Evolutionary conservation across 305 asterid genomes (phyloP).

Genomic region (Lippia alba): DNA sequence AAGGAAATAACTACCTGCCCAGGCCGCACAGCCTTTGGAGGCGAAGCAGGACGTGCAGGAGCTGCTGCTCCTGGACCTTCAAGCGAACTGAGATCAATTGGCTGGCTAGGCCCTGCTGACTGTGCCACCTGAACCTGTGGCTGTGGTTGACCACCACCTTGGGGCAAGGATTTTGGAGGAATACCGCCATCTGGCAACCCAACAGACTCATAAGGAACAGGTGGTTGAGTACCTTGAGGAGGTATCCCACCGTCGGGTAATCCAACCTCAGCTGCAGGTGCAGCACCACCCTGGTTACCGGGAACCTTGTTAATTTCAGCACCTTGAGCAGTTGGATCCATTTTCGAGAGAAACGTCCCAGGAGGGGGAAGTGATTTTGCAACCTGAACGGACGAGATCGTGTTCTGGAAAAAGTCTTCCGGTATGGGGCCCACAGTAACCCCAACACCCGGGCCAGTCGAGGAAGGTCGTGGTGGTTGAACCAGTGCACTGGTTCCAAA

Average conservation of each 20-base stretch:
- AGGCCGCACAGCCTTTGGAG: conserved; percentile 95
- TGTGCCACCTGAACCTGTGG: conserved; percentile 52
- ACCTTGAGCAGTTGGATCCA: conserved; percentile 73
- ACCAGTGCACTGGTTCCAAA: conserved; percentile 69
- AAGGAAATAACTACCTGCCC: conserved; percentile 70
- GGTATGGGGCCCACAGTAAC: conserved; percentile 83
- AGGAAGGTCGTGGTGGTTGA: conserved; percentile 67
- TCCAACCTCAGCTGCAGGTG: conserved; percentile 56
- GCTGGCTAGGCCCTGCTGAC: conserved; percentile 63
- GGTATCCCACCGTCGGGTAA: conserved; percentile 80
- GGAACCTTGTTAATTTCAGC: conserved; percentile 50
- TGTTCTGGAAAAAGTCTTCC: conserved; percentile 98
- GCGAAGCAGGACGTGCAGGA: conserved; percentile 71
- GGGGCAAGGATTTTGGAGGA: conserved; percentile 73
- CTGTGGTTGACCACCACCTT: conserved; percentile 54
- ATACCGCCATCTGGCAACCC: conserved; percentile 95
- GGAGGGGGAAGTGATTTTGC: conserved; percentile 90
- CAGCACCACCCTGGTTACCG: conserved; percentile 53
- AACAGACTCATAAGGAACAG: conserved; percentile 54
- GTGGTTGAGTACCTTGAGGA: conserved; percentile 72
- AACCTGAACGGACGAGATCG: conserved; percentile 86
- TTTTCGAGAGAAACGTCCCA: conserved; percentile 73
- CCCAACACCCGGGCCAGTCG: conserved; percentile 64
- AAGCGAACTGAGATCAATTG: conserved; percentile 96
- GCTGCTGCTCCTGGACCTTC: conserved; percentile 78